phyloP scores from a whole-genome alignment of 2,329 filamentous ascomycete genomes.

The Rutstroemia sydowiana region DNA sequence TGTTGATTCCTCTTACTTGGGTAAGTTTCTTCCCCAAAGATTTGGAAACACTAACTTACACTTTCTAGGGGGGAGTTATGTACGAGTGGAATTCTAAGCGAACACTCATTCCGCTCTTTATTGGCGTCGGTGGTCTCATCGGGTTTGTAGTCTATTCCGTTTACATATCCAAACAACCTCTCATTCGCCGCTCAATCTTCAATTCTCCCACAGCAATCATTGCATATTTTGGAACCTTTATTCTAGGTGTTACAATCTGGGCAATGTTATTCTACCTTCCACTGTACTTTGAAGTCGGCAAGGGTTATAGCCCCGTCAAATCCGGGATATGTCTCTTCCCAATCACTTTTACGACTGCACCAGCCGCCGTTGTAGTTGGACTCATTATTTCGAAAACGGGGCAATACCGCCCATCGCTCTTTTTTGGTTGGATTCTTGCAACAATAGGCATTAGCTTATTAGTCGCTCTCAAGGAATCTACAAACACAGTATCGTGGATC shows the following conservation, averaged over 20 bases:
- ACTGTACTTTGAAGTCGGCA: constrained; percentile 42
- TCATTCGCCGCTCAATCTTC: constrained; percentile 36
- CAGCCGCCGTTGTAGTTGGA: constrained; percentile 46
- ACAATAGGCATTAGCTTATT: constrained; percentile 52
- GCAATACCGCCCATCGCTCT: constrained; percentile 42
- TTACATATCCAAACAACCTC: constrained; percentile 15
- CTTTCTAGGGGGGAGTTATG: constrained; percentile 44
- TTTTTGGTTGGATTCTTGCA: constrained; percentile 52
- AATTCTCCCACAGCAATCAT: constrained; percentile 40
- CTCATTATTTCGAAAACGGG: constrained; percentile 47
- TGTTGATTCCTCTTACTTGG: constrained; percentile 55
- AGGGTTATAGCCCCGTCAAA: constrained; percentile 42
- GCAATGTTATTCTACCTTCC: constrained; percentile 47
- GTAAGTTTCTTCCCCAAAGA: constrained; percentile 25
- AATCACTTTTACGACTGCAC: constrained; percentile 54
- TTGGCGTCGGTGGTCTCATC: constrained; percentile 45
- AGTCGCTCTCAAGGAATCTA: constrained; percentile 40
- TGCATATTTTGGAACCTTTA: constrained; percentile 42
- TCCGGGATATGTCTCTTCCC: constrained; percentile 50
- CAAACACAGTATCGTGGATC: constrained; percentile 47
- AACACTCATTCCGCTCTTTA: constrained; percentile 51
- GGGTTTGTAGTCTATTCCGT: constrained; percentile 46
- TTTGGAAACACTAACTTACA: background rate
- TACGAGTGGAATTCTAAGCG: constrained; percentile 55
- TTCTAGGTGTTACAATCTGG: constrained; percentile 49